phyloP scores from a whole-genome alignment of 176 grass and related monocot species.

The Cenchrus americanus region DNA sequence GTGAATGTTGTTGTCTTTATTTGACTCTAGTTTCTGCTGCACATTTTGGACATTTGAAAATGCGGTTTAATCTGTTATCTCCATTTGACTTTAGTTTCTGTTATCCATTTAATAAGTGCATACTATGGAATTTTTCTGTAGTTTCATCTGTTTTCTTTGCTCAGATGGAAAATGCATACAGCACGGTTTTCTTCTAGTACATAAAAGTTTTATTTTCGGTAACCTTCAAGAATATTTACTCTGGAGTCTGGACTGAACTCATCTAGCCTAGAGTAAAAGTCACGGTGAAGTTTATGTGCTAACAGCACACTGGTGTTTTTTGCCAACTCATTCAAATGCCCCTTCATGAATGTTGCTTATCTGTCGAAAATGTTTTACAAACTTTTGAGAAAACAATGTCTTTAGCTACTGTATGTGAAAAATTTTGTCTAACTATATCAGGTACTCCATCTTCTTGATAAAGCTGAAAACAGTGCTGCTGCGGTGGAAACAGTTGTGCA shows the following conservation, averaged over 20 bases:
- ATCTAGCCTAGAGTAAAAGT: conserved; percentile 14
- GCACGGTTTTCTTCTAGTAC: not conserved
- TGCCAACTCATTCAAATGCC: not conserved
- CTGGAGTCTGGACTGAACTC: not conserved
- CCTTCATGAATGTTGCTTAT: conserved; percentile 1
- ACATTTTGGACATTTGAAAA: not conserved
- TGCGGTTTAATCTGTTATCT: not conserved
- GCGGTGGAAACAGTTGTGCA: conserved; percentile 63
- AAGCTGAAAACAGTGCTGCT: conserved; percentile 51
- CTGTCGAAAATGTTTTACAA: conserved; percentile 3
- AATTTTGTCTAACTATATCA: conserved; percentile 44
- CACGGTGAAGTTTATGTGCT: conserved; percentile 15
- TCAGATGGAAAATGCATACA: not conserved
- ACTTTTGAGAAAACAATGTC: conserved; percentile 5
- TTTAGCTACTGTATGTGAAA: not conserved
- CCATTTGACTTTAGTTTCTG: not conserved
- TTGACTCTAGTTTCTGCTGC: not conserved
- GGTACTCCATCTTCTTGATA: conserved; percentile 80
- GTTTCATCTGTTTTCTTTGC: conserved; percentile 8
- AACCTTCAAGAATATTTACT: conserved; percentile 16
- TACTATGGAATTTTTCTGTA: conserved; percentile 11
- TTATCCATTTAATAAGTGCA: conserved; percentile 4
- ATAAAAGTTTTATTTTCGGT: not conserved
- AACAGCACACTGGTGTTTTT: not conserved
- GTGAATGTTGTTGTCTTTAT: conserved; percentile 10